phyloP scores from a whole-genome alignment of 371 early-diverging fungal genomes.

The Haplosporangium sp. region DNA sequence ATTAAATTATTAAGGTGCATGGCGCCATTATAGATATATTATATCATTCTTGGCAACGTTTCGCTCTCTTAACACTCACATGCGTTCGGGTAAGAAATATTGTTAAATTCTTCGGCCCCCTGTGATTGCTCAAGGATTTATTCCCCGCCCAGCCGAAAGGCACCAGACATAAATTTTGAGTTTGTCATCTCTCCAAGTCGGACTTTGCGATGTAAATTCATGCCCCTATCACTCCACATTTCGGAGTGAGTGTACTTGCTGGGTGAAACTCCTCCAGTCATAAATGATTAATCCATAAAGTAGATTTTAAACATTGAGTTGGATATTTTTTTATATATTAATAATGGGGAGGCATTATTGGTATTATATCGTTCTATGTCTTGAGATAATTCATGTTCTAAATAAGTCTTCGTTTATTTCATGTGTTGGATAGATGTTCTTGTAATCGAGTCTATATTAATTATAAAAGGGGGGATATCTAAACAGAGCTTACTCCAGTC shows the following conservation, averaged over 20 bases:
- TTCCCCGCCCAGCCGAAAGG: constrained; percentile 4
- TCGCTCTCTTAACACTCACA: background rate
- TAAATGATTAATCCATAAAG: too few species aligned
- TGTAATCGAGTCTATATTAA: too few species aligned
- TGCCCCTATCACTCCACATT: constrained; percentile 2
- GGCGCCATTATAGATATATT: too few species aligned
- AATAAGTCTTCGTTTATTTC: background rate
- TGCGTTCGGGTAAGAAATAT: background rate
- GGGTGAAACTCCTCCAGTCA: background rate
- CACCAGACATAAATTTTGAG: background rate
- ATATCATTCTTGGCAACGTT: too few species aligned
- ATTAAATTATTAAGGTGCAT: too few species aligned
- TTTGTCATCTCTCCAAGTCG: background rate
- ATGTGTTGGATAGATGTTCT: background rate
- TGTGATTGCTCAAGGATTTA: background rate
- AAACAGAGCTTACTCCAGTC: too few species aligned
- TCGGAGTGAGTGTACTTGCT: background rate
- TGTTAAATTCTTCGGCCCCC: background rate
- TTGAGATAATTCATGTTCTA: background rate
- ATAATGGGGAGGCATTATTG: too few species aligned
- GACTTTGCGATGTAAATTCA: background rate
- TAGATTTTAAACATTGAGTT: background rate
- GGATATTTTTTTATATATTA: background rate
- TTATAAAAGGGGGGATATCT: too few species aligned
- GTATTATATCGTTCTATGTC: background rate